Percentiles rank a stretch among this genome's conserved stretches.
Conservation (phyloP, 2,329 filamentous ascomycete species). For the Scolecobasidium constrictum region DNA sequence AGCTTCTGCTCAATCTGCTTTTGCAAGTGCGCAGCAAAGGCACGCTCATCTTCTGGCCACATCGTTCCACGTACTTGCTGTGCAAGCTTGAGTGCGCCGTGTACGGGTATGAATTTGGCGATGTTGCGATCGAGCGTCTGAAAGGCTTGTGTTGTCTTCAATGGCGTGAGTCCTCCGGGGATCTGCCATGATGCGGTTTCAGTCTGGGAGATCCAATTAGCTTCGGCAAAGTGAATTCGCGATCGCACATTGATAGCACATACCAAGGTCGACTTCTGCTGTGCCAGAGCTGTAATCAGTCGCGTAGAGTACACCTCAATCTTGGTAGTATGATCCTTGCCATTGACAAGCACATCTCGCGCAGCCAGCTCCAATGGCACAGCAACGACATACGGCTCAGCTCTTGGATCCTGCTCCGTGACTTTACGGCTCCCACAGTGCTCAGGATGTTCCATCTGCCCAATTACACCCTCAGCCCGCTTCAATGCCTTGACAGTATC, state of each 20-base stretch:
- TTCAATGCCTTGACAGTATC: constrained; percentile 1
- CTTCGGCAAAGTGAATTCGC: background rate
- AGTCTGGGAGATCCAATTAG: background rate
- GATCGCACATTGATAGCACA: background rate
- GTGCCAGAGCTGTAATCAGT: background rate
- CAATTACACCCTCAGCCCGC: constrained; percentile 1
- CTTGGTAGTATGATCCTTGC: constrained; percentile 1
- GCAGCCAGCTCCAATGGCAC: constrained; percentile 8
- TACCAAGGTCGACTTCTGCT: constrained; percentile 3
- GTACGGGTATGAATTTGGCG: background rate
- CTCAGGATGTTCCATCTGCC: constrained; percentile 6
- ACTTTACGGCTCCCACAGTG: constrained; percentile 6
- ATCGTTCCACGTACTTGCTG: background rate
- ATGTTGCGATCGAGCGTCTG: background rate
- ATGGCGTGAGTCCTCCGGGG: background rate
- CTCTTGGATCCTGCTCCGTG: constrained; percentile 6
- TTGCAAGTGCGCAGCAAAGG: background rate
- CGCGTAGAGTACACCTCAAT: constrained; percentile 7
- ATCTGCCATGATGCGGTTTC: background rate
- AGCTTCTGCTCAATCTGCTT: constrained; percentile 1
- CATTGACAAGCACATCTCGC: background rate
- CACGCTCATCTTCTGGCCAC: background rate
- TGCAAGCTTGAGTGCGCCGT: background rate
- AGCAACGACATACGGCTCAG: constrained; percentile 1
- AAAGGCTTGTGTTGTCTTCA: background rate